Evolutionary conservation across 495 filamentous ascomycete genomes (phyloP).

Genomic region (Penicillium antarcticum): DNA sequence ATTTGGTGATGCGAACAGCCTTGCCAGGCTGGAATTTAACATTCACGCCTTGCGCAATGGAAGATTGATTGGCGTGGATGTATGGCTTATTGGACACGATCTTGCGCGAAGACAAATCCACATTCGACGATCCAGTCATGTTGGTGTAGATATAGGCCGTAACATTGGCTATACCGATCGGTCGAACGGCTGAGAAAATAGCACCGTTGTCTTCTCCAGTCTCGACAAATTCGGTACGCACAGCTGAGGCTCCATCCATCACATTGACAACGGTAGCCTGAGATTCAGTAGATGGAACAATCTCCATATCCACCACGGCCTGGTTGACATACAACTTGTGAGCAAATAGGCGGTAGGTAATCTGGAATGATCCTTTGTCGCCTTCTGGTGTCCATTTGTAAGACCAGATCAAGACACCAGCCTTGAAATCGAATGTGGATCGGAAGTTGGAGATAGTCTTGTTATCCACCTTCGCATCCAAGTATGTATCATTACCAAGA

Average conservation of each 20-base stretch:
- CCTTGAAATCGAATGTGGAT: slow-evolving; percentile 61
- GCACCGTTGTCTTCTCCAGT: slow-evolving; percentile 46
- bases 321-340: slow-evolving; percentile 62
- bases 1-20: slow-evolving; percentile 54
- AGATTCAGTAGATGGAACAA: slow-evolving; percentile 43
- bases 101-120: slow-evolving; percentile 45
- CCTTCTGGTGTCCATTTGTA: slow-evolving; percentile 64
- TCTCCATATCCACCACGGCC: slow-evolving; percentile 56
- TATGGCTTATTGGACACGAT: slow-evolving; percentile 43
- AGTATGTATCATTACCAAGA: slow-evolving; percentile 50
- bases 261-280: slow-evolving; percentile 56
- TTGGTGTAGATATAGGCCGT: slow-evolving; percentile 57
- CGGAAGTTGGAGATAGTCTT: slow-evolving; percentile 56
- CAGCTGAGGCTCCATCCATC: slow-evolving; percentile 55
- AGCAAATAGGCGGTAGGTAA: slow-evolving; percentile 58
- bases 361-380: slow-evolving; percentile 45
- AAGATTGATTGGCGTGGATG: slow-evolving; percentile 53
- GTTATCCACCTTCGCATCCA: slow-evolving; percentile 60
- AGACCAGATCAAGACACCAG: slow-evolving; percentile 59
- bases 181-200: slow-evolving; percentile 57
- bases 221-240: slow-evolving; percentile 53
- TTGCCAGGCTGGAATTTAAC: slow-evolving; percentile 48
- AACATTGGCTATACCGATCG: slow-evolving; percentile 52
- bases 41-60: slow-evolving; percentile 54
- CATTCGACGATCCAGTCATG: slow-evolving; percentile 39